Evolutionary conservation across 2,329 filamentous ascomycete species (phyloP), one percentile per base, ranked within the genome.

Genomic region (Aspergillus floridensis): DNA sequence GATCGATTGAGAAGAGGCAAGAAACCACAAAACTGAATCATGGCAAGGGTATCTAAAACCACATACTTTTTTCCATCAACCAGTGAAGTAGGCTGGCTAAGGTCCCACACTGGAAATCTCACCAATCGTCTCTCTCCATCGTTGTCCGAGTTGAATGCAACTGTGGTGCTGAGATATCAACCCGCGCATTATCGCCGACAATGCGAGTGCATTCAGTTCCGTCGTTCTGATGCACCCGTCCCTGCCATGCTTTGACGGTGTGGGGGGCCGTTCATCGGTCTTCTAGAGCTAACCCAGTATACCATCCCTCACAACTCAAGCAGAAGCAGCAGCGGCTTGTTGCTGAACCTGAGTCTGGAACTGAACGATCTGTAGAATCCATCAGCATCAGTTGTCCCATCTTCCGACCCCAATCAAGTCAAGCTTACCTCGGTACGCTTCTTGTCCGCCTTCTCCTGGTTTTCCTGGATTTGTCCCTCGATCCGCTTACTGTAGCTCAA

Each of bases 371-470:
- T 78, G 57, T 38, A 54, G 21, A 53, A 24, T 46, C 7, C 4
- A 51, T 74, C 46, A 73, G 65, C 55, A 35, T 35, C 10, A 2
- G 56, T 46, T 19, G 47, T 3, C 38, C 46, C 19, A 24, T 14
- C 14, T 3, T 19, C 22, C 22, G 16, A 14, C 7, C 4, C 5
- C 26, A 29, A 29, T 24, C 14, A 19, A 12, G 4, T 2, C 5
- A n/a, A 52, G 65, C 80, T 69, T 73, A 88, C 86, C 78, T 90
- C 85, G 64, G 82, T 79, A 71, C 87, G 87, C 72, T 86, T 84
- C 62, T 80, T 82, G 68, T 91, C 87, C 61, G 84, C 85, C 74
- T 85, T 85, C 26, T 84, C 82, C 67, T 90, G 83, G 53, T 87
- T 81, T 24, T 84, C 84, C 63, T 82, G 79, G 64, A 91, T 89